Evolutionary conservation across 1,284 basidiomycete species (phyloP).

Genomic region (Termitomyces sp.): DNA sequence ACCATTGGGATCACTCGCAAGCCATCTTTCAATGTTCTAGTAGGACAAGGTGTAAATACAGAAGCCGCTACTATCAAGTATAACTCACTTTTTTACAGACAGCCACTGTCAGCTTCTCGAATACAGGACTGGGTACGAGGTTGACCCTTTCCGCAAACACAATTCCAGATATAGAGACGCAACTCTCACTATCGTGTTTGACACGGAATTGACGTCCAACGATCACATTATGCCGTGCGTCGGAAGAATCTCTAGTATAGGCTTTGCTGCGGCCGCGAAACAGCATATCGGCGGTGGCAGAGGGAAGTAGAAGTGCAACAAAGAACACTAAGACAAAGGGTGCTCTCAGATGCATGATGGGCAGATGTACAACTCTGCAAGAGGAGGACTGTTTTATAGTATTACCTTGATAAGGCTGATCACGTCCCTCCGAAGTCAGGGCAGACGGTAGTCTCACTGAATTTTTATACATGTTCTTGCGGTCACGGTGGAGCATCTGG

Average conservation of each 20-base stretch:
- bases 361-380: background rate
- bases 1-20: slow-evolving; percentile 1
- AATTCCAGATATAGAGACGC: background rate
- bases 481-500: background rate
- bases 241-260: background rate
- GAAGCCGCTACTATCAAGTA: background rate
- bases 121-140: background rate
- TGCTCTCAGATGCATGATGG: background rate
- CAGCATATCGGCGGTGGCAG: background rate
- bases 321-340: background rate
- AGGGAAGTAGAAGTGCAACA: background rate
- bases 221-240: background rate
- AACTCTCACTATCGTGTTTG: background rate
- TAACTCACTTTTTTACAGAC: background rate
- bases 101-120: background rate
- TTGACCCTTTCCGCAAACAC: background rate
- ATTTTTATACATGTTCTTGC: background rate
- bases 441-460: background rate
- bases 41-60: background rate
- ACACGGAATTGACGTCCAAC: background rate
- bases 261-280: background rate
- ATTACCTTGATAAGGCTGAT: background rate
- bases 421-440: background rate
- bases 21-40: background rate
- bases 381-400: background rate